These are phyloP conservation scores for Amniculicola lignicola DNA, from an alignment of 495 filamentous ascomycete species.

Conservation along the genomic window DNA sequence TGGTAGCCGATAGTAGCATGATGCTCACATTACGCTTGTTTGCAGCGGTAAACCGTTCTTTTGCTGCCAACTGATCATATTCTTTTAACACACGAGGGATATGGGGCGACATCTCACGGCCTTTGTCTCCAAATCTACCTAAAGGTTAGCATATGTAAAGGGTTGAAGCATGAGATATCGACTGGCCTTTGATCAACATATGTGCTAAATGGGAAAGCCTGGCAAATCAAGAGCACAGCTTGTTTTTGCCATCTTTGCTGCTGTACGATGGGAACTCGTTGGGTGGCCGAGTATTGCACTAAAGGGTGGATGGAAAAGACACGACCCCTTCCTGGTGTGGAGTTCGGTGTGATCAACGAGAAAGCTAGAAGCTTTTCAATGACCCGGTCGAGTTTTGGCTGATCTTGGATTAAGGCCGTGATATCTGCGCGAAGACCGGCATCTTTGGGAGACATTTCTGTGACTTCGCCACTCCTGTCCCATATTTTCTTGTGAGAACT, in stretches of 20 bases:
- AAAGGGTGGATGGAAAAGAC: constrained; percentile 1
- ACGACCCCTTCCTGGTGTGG: neutral
- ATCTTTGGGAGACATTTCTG: neutral
- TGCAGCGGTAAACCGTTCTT: neutral
- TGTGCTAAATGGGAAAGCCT: neutral
- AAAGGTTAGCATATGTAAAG: too few relatives aligned
- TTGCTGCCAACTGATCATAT: neutral
- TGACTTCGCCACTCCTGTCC: neutral
- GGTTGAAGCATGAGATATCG: too few relatives aligned
- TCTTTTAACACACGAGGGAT: neutral
- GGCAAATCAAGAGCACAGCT: neutral
- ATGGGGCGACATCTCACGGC: neutral
- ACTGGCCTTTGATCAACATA: neutral
- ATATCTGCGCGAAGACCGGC: neutral
- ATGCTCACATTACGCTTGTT: neutral
- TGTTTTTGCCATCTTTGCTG: neutral
- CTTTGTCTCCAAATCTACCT: neutral
- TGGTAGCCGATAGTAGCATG: neutral
- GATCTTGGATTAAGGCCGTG: neutral
- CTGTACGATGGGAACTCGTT: neutral
- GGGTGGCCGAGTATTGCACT: neutral
- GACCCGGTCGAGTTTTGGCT: neutral
- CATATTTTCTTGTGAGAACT: neutral
- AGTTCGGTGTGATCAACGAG: neutral
- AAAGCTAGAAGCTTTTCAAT: neutral